Conservation (phyloP, 768 basidiomycete species). For the Dictyophora rubrovolvata region DNA sequence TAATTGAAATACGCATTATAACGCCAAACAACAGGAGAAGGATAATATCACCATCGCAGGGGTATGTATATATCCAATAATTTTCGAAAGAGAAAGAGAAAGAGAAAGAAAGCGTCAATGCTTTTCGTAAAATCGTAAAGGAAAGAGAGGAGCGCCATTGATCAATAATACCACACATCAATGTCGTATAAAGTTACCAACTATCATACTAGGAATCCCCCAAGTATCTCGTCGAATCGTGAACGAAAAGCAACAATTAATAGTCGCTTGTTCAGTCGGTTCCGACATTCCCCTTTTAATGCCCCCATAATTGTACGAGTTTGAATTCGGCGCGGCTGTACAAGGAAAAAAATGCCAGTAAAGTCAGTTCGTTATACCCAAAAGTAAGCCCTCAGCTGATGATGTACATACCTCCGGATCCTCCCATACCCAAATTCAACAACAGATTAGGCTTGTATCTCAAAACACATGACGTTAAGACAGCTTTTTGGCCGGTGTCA, state of each 20-base stretch:
- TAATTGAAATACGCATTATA: no score
- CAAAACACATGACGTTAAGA: conserved; percentile 83
- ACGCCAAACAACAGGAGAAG: no score
- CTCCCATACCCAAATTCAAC: conserved; percentile 23
- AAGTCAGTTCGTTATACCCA: conserved; percentile 7
- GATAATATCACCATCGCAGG: no score
- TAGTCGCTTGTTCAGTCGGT: conserved; percentile 57
- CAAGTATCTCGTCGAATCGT: conserved; percentile 76
- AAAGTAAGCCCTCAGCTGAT: conserved; percentile 17
- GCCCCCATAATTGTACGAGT: conserved; percentile 15
- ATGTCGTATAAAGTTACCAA: conserved; percentile 69
- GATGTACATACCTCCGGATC: conserved; percentile 21
- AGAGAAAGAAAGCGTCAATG: no score
- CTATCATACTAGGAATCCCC: conserved; percentile 85
- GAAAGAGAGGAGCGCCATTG: no score
- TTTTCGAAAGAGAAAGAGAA: no score
- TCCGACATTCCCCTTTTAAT: conserved; percentile 17
- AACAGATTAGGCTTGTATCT: conserved; percentile 64
- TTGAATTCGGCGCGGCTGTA: not conserved
- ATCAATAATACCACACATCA: not conserved
- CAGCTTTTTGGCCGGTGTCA: conserved; percentile 85
- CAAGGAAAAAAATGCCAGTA: conserved; percentile 1
- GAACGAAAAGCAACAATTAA: conserved; percentile 88
- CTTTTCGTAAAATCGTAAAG: no score
- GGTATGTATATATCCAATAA: no score